Percentiles rank a stretch among this genome's conserved stretches.
phyloP scores from a whole-genome alignment of 306 rosid genomes.

The Delonix regia region DNA sequence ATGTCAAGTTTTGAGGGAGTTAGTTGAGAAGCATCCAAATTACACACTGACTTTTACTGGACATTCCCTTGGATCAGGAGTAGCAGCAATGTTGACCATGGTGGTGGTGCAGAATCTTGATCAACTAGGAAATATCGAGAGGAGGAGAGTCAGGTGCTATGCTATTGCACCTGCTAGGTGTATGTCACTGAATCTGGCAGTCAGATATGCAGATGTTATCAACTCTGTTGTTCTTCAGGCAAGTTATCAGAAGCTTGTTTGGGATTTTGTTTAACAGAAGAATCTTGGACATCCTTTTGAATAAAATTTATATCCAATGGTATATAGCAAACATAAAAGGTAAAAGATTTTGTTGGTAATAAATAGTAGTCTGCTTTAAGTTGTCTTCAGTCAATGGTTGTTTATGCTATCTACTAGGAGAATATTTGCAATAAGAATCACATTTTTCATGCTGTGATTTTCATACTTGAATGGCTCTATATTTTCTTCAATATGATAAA shows the following conservation, averaged over 20 bases:
- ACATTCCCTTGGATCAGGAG: constrained; percentile 94
- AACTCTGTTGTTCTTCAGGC: constrained; percentile 93
- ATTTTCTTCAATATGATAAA: not conserved
- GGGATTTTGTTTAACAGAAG: not conserved
- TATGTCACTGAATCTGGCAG: constrained; percentile 86
- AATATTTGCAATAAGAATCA: not conserved
- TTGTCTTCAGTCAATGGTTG: not conserved
- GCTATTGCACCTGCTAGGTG: constrained; percentile 96
- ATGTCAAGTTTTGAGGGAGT: constrained; percentile 59
- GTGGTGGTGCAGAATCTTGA: constrained; percentile 70
- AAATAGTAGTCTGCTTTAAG: not conserved
- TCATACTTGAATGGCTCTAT: not conserved
- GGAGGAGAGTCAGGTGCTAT: constrained; percentile 80
- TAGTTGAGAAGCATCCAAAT: constrained; percentile 62
- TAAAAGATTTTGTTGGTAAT: constrained; percentile 9
- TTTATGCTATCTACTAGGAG: not conserved
- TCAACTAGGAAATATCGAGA: constrained; percentile 69
- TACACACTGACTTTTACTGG: constrained; percentile 86
- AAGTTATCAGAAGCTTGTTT: constrained; percentile 43
- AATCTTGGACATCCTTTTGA: constrained; percentile 22
- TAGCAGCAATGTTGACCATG: constrained; percentile 75
- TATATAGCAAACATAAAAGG: not conserved
- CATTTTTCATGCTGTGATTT: not conserved
- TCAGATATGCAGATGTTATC: constrained; percentile 91
- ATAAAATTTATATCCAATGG: not conserved